These are phyloP conservation scores for Calonectria crousiana DNA, from an alignment of 2,329 filamentous ascomycete genomes.

Conservation along the genomic window DNA sequence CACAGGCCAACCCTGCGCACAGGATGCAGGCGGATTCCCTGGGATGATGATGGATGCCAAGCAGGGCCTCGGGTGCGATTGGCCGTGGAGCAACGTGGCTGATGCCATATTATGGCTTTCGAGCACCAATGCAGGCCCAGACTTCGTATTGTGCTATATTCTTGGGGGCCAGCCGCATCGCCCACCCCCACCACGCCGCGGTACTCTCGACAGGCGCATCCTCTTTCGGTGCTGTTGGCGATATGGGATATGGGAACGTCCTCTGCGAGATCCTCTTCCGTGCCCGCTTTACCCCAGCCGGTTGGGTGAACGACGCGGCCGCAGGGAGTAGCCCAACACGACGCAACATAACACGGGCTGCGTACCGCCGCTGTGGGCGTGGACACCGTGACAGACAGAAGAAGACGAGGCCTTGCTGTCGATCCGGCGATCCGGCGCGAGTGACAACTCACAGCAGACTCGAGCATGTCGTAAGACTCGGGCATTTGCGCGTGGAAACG, in stretches of 20 bases:
- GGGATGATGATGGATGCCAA: constrained; percentile 10
- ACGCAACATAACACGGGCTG: background rate
- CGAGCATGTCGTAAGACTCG: background rate
- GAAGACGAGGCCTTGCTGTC: background rate
- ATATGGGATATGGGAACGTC: background rate
- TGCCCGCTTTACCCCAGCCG: constrained; percentile 4
- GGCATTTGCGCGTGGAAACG: background rate
- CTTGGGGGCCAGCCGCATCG: constrained; percentile 5
- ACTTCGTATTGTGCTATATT: constrained; percentile 13
- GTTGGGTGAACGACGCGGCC: background rate
- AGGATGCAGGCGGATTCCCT: constrained; percentile 18
- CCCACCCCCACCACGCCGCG: background rate
- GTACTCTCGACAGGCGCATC: background rate
- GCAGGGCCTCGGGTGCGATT: constrained; percentile 1
- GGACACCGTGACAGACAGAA: background rate
- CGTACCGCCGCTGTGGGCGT: background rate
- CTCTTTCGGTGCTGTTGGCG: background rate
- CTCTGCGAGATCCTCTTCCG: background rate
- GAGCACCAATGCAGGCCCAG: constrained; percentile 10
- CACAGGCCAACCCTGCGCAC: constrained; percentile 20
- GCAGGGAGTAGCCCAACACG: background rate
- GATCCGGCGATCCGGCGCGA: constrained; percentile 2
- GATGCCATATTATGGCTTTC: constrained; percentile 27
- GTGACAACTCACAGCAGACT: background rate
- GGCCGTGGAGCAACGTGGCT: constrained; percentile 15